Percentiles rank a stretch among this genome's conserved stretches.
These are phyloP conservation scores for Wickerhamomyces mucosus DNA, from an alignment of 805 yeast genomes.

Conservation along the genomic window DNA sequence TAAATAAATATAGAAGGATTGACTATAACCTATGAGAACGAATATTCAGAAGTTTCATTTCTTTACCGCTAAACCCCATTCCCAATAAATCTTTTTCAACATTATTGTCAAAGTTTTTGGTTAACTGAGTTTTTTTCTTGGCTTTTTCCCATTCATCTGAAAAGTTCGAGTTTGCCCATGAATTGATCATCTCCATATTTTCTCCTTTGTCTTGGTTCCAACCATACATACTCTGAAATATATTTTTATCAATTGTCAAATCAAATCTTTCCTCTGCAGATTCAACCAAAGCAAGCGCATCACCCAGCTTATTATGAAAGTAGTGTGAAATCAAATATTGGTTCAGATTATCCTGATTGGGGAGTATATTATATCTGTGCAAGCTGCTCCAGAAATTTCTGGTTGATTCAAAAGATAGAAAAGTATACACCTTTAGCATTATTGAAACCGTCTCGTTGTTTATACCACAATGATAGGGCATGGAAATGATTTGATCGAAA, in stretches of 20 bases:
- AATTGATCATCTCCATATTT: conserved; percentile 10
- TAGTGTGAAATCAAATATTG: conserved; percentile 65
- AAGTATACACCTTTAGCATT: conserved; percentile 56
- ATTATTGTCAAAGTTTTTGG: conserved; percentile 2
- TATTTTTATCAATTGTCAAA: conserved; percentile 31
- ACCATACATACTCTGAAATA: conserved; percentile 38
- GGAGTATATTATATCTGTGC: conserved; percentile 36
- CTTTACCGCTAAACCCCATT: too few relatives aligned
- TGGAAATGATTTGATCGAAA: conserved; percentile 48
- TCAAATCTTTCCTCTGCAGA: conserved; percentile 40
- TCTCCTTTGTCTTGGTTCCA: conserved; percentile 23
- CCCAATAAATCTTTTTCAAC: conserved; percentile 3
- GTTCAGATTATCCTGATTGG: conserved; percentile 40
- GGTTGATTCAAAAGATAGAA: conserved; percentile 43
- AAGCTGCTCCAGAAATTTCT: conserved; percentile 53
- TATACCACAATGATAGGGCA: conserved; percentile 41
- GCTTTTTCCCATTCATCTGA: conserved; percentile 30
- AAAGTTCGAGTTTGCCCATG: conserved; percentile 28
- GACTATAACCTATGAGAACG: too few relatives aligned
- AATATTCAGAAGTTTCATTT: too few relatives aligned
- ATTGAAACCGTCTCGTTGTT: conserved; percentile 57
- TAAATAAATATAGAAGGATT: conserved; percentile 6
- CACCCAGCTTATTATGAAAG: conserved; percentile 48
- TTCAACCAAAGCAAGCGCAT: conserved; percentile 45
- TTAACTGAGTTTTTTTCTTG: too few relatives aligned